Percentiles rank a stretch among this genome's conserved stretches.
phyloP scores from a whole-genome alignment of 352 stramenopile genomes.

The Pythium folliculosum region DNA sequence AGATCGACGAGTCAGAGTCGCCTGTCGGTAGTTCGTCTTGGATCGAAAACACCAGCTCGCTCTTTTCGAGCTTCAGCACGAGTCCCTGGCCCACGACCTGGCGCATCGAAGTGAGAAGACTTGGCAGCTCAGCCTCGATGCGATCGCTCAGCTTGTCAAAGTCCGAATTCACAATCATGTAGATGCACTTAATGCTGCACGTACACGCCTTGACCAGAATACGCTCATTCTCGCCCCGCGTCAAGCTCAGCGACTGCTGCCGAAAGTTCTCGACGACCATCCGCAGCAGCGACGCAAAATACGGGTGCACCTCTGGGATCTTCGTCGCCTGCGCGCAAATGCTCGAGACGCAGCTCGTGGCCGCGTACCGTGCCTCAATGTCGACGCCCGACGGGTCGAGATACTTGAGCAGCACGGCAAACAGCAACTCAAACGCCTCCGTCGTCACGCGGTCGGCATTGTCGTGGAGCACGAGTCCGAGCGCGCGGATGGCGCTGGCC shows the following conservation, averaged over 20 bases:
- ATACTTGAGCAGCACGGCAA: constrained; percentile 68
- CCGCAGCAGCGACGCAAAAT: constrained; percentile 72
- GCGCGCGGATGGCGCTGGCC: constrained; percentile 58
- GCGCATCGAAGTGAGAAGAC: constrained; percentile 74
- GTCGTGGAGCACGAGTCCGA: constrained; percentile 77
- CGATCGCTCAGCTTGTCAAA: constrained; percentile 59
- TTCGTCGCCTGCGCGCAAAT: constrained; percentile 73
- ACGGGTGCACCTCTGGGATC: constrained; percentile 66
- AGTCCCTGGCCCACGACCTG: constrained; percentile 77
- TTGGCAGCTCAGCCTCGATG: constrained; percentile 59
- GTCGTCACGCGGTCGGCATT: constrained; percentile 69
- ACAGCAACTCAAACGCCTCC: constrained; percentile 63
- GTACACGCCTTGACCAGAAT: constrained; percentile 85
- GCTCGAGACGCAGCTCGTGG: constrained; percentile 83
- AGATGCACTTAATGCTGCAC: constrained; percentile 87
- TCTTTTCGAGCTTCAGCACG: constrained; percentile 46
- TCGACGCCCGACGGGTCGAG: constrained; percentile 79
- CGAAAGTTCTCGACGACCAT: constrained; percentile 88
- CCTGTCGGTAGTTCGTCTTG: constrained; percentile 58
- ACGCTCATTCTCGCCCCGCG: constrained; percentile 63
- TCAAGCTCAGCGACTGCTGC: constrained; percentile 70
- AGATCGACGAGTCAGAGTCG: constrained; percentile 78
- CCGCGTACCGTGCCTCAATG: constrained; percentile 82
- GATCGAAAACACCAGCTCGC: constrained; percentile 57
- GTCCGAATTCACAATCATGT: constrained; percentile 77